These are phyloP conservation scores for Tetrapisispora iriomotensis DNA, from an alignment of 805 yeast genomes.

Conservation along the genomic window DNA sequence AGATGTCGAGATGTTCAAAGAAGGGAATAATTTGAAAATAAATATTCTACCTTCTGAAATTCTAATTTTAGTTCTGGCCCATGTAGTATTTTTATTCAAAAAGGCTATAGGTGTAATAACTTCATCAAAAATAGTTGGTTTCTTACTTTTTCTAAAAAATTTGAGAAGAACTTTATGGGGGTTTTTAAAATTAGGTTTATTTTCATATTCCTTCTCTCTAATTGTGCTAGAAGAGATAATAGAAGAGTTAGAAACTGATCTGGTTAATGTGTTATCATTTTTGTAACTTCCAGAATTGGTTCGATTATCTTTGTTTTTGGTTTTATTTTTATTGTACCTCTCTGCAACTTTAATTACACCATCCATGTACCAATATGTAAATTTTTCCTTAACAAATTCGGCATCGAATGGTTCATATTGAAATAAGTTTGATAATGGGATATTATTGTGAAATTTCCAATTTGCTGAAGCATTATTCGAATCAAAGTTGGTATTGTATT, in stretches of 20 bases:
- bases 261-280: not conserved
- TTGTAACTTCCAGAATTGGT: not conserved
- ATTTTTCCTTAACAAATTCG: conserved; percentile 7
- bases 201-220: not conserved
- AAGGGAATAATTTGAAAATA: conserved; percentile 9
- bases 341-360: conserved; percentile 11
- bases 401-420: conserved; percentile 19
- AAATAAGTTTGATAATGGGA: conserved; percentile 18
- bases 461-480: conserved; percentile 14
- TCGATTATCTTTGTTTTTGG: not conserved
- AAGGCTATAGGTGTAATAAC: conserved; percentile 14
- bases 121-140: conserved; percentile 8
- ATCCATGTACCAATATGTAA: conserved; percentile 23
- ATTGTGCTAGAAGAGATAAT: not conserved
- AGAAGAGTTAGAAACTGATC: not conserved
- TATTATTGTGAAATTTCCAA: conserved; percentile 20
- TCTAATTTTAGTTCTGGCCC: conserved; percentile 17
- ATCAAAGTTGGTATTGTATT: not conserved
- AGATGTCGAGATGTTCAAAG: not conserved
- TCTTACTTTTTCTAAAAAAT: conserved; percentile 16
- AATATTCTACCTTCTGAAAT: conserved; percentile 23
- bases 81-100: conserved; percentile 13
- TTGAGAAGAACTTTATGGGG: conserved; percentile 7
- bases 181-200: not conserved
- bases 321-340: conserved; percentile 1